Base-by-base conservation (phyloP, 163 green algal species). In the Coccomyxa subellipsoidea region DNA sequence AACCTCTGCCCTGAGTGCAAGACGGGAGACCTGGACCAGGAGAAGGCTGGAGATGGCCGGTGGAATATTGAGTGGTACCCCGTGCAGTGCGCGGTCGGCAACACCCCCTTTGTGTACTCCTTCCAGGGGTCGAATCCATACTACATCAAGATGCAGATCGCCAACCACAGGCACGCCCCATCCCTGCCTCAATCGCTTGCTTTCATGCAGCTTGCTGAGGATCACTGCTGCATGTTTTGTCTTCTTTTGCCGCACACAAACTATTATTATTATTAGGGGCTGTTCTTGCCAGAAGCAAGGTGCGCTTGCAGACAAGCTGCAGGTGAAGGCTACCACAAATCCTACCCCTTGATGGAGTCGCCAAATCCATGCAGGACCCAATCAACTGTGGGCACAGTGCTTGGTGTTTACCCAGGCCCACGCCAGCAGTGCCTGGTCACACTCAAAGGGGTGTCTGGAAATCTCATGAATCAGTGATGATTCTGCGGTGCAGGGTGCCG, bases 71-170 rank as follows among this genome's bases (percentile, higher is more conserved):
- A 76, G 59, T 78, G 79, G 69, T 32, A 77, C 69, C 81, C 81
- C n/a, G 84, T 88, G 77, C 84, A 88, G 72, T 88, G 84, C 73
- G 35, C 75, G 27, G 81, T 85, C 2, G 81, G 78, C 23, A 32
- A 5, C 54, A 75, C 77, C 37, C 31, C 34, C 7, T 83, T 85
- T 40, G 10, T 75, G 12, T 88, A 88, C 71, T 80, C 77, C 71
- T 88, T 88, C 73, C 70, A 81, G 73, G 81, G 77, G 27, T 82
- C 77, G 25, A 83, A 82, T 39, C 47, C 40, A 23, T 80, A 77
- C 66, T 88, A 85, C 72, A 79, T 85, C 54, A 88, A 88, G 71
- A 69, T 88, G 77, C 53, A 77, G 29, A 66, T 88, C 34, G 54
- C 84, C 38, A 88, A 88, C 59, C 82, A 81, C 12, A 83, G 78